Conservation (phyloP, 495 filamentous ascomycete genomes). For the Mytilinidion resinicola region DNA sequence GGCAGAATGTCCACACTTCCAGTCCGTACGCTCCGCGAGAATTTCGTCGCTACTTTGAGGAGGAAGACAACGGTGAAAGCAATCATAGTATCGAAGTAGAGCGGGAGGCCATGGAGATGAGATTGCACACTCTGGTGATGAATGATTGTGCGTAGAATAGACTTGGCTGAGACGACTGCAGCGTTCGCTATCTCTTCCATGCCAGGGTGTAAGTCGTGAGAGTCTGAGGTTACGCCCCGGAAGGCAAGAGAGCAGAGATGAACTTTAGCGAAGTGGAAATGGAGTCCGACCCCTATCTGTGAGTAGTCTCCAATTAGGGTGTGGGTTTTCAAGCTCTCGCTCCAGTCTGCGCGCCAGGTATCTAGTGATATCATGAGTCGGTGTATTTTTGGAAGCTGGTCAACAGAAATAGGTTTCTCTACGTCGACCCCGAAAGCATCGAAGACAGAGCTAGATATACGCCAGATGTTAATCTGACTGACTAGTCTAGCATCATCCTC, state of each 20-base stretch:
- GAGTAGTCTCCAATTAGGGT: background rate
- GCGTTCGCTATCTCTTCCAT: too few species aligned
- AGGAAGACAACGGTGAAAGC: slow-evolving; percentile 39
- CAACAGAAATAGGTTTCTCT: background rate
- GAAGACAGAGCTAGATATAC: background rate
- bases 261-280: slow-evolving; percentile 6
- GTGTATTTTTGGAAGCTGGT: slow-evolving; percentile 29
- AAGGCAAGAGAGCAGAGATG: slow-evolving; percentile 39
- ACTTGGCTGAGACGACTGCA: too few species aligned
- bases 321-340: background rate
- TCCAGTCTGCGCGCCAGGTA: slow-evolving; percentile 35
- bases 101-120: slow-evolving; percentile 32
- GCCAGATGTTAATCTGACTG: slow-evolving; percentile 2
- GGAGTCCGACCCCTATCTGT: slow-evolving; percentile 1
- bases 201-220: background rate
- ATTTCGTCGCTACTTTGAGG: slow-evolving; percentile 30
- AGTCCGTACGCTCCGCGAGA: background rate
- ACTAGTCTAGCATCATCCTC: slow-evolving; percentile 29
- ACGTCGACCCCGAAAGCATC: slow-evolving; percentile 6
- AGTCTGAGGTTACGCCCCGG: slow-evolving; percentile 24
- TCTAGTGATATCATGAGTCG: slow-evolving; percentile 32
- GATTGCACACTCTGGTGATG: slow-evolving; percentile 31
- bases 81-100: slow-evolving; percentile 38
- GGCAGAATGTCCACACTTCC: background rate
- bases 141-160: background rate